Percentiles rank a stretch among this genome's conserved stretches.
Conservation (phyloP, 768 basidiomycete species). For the Pleurotus salmoneostramineus region DNA sequence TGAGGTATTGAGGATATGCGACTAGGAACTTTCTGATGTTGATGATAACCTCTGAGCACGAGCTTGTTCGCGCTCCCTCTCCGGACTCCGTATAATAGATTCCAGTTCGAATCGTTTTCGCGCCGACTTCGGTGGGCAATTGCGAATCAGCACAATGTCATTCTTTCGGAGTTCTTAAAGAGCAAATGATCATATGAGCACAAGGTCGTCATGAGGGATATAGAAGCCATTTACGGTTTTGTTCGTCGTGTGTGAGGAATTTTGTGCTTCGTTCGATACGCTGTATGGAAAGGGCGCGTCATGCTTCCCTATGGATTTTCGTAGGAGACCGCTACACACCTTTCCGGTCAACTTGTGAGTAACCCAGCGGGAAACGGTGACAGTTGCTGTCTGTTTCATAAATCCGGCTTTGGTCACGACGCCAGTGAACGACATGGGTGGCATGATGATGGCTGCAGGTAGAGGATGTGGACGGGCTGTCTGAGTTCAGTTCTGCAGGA, state of each 20-base stretch:
- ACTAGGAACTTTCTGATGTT: background rate
- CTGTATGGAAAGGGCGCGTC: conserved; percentile 28
- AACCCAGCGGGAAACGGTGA: conserved; percentile 72
- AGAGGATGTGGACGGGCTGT: background rate
- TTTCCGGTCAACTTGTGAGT: conserved; percentile 75
- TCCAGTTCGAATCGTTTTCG: conserved; percentile 75
- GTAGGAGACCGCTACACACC: conserved; percentile 34
- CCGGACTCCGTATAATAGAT: conserved; percentile 63
- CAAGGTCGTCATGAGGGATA: too few relatives aligned
- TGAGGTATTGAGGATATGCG: background rate
- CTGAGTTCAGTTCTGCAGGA: background rate
- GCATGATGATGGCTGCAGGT: conserved; percentile 39
- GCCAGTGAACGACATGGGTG: conserved; percentile 73
- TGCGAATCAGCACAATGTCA: conserved; percentile 74
- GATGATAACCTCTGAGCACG: background rate
- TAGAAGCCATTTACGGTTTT: conserved; percentile 48
- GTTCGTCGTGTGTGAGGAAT: conserved; percentile 71
- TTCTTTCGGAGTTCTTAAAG: conserved; percentile 58
- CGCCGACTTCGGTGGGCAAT: conserved; percentile 79
- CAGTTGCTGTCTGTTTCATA: conserved; percentile 85
- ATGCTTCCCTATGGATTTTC: background rate
- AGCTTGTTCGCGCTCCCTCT: conserved; percentile 45
- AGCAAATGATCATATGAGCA: background rate
- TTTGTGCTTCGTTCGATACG: conserved; percentile 74
- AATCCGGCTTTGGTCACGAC: conserved; percentile 76